Evolutionary conservation across 148 eudicot genomes (phyloP), one percentile per base, ranked within the genome.

Genomic region (Rhododendron henanense): DNA sequence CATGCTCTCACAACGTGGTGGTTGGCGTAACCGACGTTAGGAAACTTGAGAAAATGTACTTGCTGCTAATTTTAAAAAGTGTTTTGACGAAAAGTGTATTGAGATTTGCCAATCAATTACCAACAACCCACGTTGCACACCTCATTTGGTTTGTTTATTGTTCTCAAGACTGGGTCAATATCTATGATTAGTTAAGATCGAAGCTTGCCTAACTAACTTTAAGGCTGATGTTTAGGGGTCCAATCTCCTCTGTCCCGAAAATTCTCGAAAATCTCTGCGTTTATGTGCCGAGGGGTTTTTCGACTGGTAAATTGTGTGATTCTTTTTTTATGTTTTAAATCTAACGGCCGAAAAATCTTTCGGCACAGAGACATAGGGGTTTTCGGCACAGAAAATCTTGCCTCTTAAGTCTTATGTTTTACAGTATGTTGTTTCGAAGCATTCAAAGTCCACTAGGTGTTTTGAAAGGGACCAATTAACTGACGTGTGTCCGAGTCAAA

Each of bases 281-380:
- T 41, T 41, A 0, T 41, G 45, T 41, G 45, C 45, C 0, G 1
- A 41, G 45, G 6, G 6, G 6, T 41, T 41, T 6, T 41, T 6
- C 8, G 6, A 0, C 6, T 6, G 1, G 45, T 41, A 7, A 6
- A 41, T 41, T 41, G 45, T 41, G 6, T 41, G 0, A 41, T 4
- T 41, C 6, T 41, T 41, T 41, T 41, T 41, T 41, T 6, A 41
- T 41, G 7, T 41, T 41, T 41, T 41, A 41, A 41, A 41, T 41
- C 6, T 0, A 41, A 41, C 45, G 0, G 1, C 0, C 7, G 0
- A 5, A 41, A 41, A 41, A 5, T 41, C 6, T 0, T 41, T 41
- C 6, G 0, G 6, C 1, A 41, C 6, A 41, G 0, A 5, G 6
- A 0, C 6, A 41, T 41, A 41, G 6, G 0, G 0, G 0, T 41